Evolutionary conservation across 805 yeast species (phyloP), one percentile per base, ranked within the genome.

Genomic region (Starmera dryadoides): DNA sequence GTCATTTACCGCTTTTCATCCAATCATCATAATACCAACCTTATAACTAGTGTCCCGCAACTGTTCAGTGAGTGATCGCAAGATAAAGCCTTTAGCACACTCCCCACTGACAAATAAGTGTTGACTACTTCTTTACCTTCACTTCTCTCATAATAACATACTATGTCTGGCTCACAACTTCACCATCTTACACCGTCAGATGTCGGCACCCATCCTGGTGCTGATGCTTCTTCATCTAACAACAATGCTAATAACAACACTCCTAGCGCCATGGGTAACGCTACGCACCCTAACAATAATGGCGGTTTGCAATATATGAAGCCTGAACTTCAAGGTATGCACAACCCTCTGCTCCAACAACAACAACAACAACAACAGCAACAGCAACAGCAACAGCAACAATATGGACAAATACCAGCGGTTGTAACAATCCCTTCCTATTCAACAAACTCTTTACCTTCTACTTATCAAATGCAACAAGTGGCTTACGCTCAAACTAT

Each of bases 381-480:
- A 15, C 23, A 21, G 9, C 32, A 29, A 15, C 32, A n/a, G n/a
- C 19, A 29, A 15, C 23, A 21, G 9, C 29, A 26, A 10, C 33
- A 31, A 16, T 18, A 31, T 16, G 7, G 10, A 16, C 33, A 31
- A 9, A 16, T 28, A 14, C 30, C 30, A 15, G 16, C 10, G 16
- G 30, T 28, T 28, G n/a, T n/a, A n/a, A 21, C 23, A 6, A 28
- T 28, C 16, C 30, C n/a, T 14, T 28, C 30, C 6, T 28, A 28
- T 15, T 4, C 20, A 12, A 7, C 33, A 31, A 31, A 31, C 16
- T 4, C 33, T 6, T 4, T 17, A 17, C 20, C 33, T 16, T 7
- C 30, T 9, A 18, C 16, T 21, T 33, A 12, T 10, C 35, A 33
- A 15, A 21, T 33, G 28, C 35, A 33, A 23, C 37, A 38, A 23